Conservation (phyloP, 306 rosid species). For the Lupinus albus region DNA sequence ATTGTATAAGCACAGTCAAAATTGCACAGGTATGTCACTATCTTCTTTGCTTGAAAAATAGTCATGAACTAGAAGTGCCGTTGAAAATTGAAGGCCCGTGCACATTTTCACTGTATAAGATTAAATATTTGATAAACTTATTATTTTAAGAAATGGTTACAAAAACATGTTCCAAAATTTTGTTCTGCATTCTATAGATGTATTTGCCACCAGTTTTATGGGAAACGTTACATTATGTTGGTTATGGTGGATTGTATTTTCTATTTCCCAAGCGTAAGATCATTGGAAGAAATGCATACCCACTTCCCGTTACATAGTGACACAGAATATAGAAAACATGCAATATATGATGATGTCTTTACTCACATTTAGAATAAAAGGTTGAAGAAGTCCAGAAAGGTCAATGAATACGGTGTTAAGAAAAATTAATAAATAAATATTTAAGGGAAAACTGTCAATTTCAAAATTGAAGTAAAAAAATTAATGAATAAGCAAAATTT, state of each 20-base stretch:
- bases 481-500: background rate
- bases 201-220: background rate
- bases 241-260: background rate
- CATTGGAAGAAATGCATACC: background rate
- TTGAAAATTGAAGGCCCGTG: background rate
- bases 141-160: background rate
- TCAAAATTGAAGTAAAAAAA: background rate
- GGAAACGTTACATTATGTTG: background rate
- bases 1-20: constrained; percentile 76
- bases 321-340: background rate
- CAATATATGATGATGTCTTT: background rate
- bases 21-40: constrained; percentile 77
- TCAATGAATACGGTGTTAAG: background rate
- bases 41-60: constrained; percentile 31
- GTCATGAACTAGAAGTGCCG: constrained; percentile 20
- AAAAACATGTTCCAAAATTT: constrained; percentile 7
- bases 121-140: background rate
- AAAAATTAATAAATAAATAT: background rate
- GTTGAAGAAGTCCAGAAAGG: background rate
- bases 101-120: background rate
- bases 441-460: background rate
- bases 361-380: background rate
- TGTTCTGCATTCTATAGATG: background rate
- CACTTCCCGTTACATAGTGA: background rate
- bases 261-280: background rate